Percentiles rank a stretch among this genome's conserved stretches.
phyloP scores from a whole-genome alignment of 1,139 yeast species.

The Scheffersomyces quercinus region DNA sequence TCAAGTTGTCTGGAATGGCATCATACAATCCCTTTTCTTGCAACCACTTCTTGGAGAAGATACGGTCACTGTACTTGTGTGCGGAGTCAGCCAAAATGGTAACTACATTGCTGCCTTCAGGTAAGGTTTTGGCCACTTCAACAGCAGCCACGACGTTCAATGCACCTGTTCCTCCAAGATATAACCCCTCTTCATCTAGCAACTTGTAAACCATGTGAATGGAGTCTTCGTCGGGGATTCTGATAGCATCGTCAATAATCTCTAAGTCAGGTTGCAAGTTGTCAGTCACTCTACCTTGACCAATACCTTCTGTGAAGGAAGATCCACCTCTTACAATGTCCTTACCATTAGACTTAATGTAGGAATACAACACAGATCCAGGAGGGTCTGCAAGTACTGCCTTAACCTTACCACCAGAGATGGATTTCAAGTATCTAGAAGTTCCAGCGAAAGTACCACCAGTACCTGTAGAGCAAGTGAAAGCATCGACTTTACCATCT shows the following conservation, averaged over 20 bases:
- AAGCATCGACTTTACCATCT: constrained; percentile 76
- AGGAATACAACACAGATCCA: constrained; percentile 81
- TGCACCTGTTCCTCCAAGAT: constrained; percentile 87
- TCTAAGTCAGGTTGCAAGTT: constrained; percentile 74
- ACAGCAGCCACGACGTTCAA: constrained; percentile 82
- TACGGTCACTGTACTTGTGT: constrained; percentile 79
- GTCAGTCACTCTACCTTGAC: constrained; percentile 89
- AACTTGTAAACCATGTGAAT: constrained; percentile 81
- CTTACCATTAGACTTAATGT: constrained; percentile 66
- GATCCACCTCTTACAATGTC: constrained; percentile 68
- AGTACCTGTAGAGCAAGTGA: constrained; percentile 88
- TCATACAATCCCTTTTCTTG: constrained; percentile 65
- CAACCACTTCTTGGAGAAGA: constrained; percentile 79
- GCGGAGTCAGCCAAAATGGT: constrained; percentile 87
- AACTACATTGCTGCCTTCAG: constrained; percentile 80
- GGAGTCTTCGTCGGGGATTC: constrained; percentile 71
- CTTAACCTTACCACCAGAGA: constrained; percentile 57
- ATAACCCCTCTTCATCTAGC: constrained; percentile 86
- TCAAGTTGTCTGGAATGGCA: constrained; percentile 67
- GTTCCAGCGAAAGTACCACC: constrained; percentile 91
- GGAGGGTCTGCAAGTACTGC: constrained; percentile 89
- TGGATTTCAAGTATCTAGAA: constrained; percentile 70
- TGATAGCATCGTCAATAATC: constrained; percentile 70
- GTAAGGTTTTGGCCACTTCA: constrained; percentile 70
- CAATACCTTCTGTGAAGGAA: constrained; percentile 93